Evolutionary conservation across 1,284 basidiomycete species (phyloP), one percentile per base, ranked within the genome.

Genomic region (Apiotrichum domesticum): DNA sequence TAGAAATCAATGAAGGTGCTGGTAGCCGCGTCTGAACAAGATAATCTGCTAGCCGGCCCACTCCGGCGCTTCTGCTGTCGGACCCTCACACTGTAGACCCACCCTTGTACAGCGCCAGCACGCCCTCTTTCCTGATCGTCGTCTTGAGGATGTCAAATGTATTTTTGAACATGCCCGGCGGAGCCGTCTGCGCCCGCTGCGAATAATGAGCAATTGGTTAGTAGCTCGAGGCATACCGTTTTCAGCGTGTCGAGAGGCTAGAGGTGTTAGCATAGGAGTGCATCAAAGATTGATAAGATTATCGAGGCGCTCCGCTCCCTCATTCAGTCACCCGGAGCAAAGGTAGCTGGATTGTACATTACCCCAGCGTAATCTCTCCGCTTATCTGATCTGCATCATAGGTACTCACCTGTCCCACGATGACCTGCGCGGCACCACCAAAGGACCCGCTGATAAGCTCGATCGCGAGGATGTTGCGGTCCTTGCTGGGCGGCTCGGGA

Each of bases 51-150:
- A 21, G 21, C 21, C 21, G 21, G 21, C 21, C 21, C 21, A 21
- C 21, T 21, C 21, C 37, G 8, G 37, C 37, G 37, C 37, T 33
- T 34, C 21, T 21, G 21, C 21, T 21, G 21, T 21, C 21, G 1
- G 1, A 51, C 40, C 13, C 37, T 35, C 3, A 59, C 47, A 15
- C 6, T 3, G 5, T 4, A 29, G 45, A 57, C 70, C 44, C 49
- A 85, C 92, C 92, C 80, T 97, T 96, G 79, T 95, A 96, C 42
- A 97, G 75, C 6, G 90, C 93, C 57, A 94, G 82, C 68, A 92
- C 82, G 0, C 93, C 93, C 72, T 96, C 93, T 58, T 90, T 94
- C 59, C 84, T 77, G 41, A 94, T 64, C 0, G 93, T 96, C 73
- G 89, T 85, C 8, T 75, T 66, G 8, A 92, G 76, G 59, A 96